Base-by-base conservation (phyloP, 2,329 filamentous ascomycete species). In the Mycocentrospora acerina region DNA sequence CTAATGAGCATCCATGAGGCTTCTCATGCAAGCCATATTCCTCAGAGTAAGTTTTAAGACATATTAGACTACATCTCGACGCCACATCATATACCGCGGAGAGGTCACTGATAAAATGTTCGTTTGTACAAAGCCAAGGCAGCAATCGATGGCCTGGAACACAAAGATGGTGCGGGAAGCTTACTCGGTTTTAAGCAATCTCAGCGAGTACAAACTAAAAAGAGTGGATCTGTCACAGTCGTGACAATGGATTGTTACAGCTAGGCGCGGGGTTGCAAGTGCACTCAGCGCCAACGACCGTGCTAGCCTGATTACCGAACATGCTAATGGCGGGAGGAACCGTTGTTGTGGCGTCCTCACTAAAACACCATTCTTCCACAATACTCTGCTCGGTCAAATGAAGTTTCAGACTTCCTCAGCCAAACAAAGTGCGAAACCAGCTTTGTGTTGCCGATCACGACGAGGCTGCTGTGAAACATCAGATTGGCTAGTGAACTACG, bases 391-490 rank as follows among this genome's bases (percentile, higher is more conserved):
- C 38, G 44, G 46, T 37, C 41, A 41, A 32, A 38, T 40, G 42
- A 44, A 30, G 58, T 62, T 62, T 51, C 51, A 58, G 50, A 48
- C 38, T 41, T 41, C 41, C 43, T 43, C 39, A 38, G 50, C 53
- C 46, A 46, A 52, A 48, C 44, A 51, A 54, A 54, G 52, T 55
- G 48, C 33, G 35, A 42, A 37, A 47, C 46, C 42, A 47, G 46
- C 52, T 53, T 53, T 51, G 48, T 48, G 64, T 62, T 57, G 62
- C 60, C 29, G 40, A 48, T 55, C 44, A 53, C 46, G 47, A 46
- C 54, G 48, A 45, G 27, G 32, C 35, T 40, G 39, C 47, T 27
- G 22, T 34, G 14, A 32, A 29, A 43, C 46, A 24, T 43, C 46
- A 42, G 46, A 60, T 65, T 63, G 58, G 60, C 37, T 40, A 28